Conservation (phyloP, 768 basidiomycete genomes). For the Cystobasidium tubakii region DNA sequence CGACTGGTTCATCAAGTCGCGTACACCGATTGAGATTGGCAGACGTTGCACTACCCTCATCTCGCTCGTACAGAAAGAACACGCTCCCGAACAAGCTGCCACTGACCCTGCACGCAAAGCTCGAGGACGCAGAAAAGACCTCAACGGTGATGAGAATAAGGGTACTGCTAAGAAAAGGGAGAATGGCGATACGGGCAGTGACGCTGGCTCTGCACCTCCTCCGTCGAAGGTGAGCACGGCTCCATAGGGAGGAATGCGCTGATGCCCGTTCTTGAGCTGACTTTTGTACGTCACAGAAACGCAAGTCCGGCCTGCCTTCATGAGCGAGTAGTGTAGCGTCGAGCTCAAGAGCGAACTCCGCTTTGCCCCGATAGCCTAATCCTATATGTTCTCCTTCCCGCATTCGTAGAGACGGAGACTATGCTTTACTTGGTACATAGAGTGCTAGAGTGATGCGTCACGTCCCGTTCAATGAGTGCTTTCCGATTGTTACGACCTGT, state of each 20-base stretch:
- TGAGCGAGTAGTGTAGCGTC: neutral
- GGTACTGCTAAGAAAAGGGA: conserved; percentile 13
- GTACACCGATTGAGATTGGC: conserved; percentile 80
- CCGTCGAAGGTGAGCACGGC: conserved; percentile 11
- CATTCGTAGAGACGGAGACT: too few species aligned
- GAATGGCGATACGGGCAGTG: conserved; percentile 15
- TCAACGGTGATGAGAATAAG: conserved; percentile 2
- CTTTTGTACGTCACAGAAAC: neutral
- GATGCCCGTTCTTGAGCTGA: too few species aligned
- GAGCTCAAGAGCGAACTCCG: neutral
- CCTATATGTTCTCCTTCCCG: too few species aligned
- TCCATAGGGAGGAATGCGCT: neutral
- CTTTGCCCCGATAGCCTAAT: neutral
- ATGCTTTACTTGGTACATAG: neutral
- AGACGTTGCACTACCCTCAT: conserved; percentile 80
- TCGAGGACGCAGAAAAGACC: conserved; percentile 12
- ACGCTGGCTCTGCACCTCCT: conserved; percentile 22
- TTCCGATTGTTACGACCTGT: too few species aligned
- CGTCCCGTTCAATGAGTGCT: too few species aligned
- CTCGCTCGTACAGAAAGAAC: conserved; percentile 85
- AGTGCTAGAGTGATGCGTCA: too few species aligned
- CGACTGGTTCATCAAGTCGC: conserved; percentile 82
- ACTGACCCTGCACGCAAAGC: conserved; percentile 42
- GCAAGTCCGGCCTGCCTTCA: neutral
- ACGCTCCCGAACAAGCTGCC: conserved; percentile 60